Percentiles rank a stretch among this genome's conserved stretches.
Evolutionary conservation across 2,329 filamentous ascomycete species (phyloP).

Genomic region (Sphaerulina populicola): DNA sequence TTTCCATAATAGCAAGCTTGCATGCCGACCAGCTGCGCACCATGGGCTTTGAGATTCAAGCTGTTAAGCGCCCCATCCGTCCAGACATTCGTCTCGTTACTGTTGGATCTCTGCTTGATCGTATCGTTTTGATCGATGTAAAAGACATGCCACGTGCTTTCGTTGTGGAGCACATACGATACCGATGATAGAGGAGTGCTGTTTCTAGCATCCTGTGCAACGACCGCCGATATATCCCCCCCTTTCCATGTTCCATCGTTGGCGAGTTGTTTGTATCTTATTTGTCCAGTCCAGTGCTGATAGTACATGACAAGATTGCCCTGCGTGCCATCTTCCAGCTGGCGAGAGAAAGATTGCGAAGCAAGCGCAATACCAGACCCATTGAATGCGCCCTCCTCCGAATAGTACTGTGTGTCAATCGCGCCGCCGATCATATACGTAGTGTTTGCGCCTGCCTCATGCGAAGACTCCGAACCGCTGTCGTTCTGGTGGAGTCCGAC

Average conservation of each 20-base stretch:
- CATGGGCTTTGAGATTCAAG: conserved; percentile 28
- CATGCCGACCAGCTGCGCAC: conserved; percentile 32
- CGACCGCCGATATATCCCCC: conserved; percentile 33
- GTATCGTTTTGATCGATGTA: conserved; percentile 36
- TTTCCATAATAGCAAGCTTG: conserved; percentile 36
- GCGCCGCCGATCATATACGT: conserved; percentile 35
- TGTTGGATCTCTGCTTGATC: conserved; percentile 35
- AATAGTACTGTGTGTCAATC: conserved; percentile 34
- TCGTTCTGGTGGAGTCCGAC: conserved; percentile 31
- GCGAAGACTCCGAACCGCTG: not conserved
- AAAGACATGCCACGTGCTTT: conserved; percentile 30
- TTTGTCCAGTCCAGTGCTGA: conserved; percentile 39
- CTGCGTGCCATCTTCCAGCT: conserved; percentile 27
- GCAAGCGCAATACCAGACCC: conserved; percentile 42
- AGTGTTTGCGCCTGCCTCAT: not conserved
- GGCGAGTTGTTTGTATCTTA: conserved; percentile 36
- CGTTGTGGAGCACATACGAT: conserved; percentile 33
- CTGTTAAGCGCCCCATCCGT: conserved; percentile 32
- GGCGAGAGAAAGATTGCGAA: conserved; percentile 35
- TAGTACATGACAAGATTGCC: conserved; percentile 40
- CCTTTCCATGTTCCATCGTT: conserved; percentile 35
- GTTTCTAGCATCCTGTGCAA: conserved; percentile 40
- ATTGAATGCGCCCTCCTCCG: conserved; percentile 39
- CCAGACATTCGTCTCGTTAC: conserved; percentile 36
- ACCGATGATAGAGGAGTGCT: conserved; percentile 39